phyloP scores from a whole-genome alignment of 2,329 filamentous ascomycete species.

The Aspergillus calidoustus region DNA sequence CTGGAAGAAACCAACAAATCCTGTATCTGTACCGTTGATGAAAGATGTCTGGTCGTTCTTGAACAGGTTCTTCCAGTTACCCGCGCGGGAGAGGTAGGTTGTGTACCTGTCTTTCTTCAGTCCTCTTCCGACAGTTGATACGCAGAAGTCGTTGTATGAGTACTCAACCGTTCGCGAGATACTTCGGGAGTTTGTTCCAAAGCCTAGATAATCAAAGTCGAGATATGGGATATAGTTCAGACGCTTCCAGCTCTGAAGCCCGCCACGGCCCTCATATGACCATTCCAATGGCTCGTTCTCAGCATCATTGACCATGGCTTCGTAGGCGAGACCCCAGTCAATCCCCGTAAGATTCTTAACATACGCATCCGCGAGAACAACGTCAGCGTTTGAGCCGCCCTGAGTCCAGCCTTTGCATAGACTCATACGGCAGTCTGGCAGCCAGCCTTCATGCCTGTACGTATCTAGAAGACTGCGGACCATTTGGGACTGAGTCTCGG shows the following conservation, averaged over 20 bases:
- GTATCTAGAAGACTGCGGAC: slow-evolving; percentile 72
- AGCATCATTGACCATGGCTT: slow-evolving; percentile 71
- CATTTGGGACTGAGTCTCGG: slow-evolving; percentile 65
- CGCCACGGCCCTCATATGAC: slow-evolving; percentile 71
- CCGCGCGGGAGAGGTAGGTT: slow-evolving; percentile 63
- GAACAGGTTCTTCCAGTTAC: slow-evolving; percentile 73
- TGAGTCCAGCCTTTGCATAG: slow-evolving; percentile 71
- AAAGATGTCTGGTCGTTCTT: slow-evolving; percentile 63
- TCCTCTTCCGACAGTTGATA: slow-evolving; percentile 63
- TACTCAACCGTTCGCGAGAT: slow-evolving; percentile 77
- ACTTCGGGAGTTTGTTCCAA: slow-evolving; percentile 71
- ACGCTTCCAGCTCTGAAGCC: slow-evolving; percentile 70
- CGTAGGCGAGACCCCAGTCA: slow-evolving; percentile 70
- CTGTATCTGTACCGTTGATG: slow-evolving; percentile 63
- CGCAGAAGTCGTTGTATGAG: slow-evolving; percentile 73
- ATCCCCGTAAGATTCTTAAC: slow-evolving; percentile 68
- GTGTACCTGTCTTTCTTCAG: slow-evolving; percentile 60
- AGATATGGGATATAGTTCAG: slow-evolving; percentile 69
- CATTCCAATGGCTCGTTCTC: slow-evolving; percentile 72
- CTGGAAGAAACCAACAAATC: slow-evolving; percentile 74
- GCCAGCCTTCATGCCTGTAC: slow-evolving; percentile 69
- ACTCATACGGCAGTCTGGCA: slow-evolving; percentile 76
- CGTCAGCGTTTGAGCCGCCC: slow-evolving; percentile 73
- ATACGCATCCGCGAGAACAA: slow-evolving; percentile 69
- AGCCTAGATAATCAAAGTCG: slow-evolving; percentile 49